phyloP scores from a whole-genome alignment of 2,329 filamentous ascomycete genomes.

The Dissoconium aciculare region DNA sequence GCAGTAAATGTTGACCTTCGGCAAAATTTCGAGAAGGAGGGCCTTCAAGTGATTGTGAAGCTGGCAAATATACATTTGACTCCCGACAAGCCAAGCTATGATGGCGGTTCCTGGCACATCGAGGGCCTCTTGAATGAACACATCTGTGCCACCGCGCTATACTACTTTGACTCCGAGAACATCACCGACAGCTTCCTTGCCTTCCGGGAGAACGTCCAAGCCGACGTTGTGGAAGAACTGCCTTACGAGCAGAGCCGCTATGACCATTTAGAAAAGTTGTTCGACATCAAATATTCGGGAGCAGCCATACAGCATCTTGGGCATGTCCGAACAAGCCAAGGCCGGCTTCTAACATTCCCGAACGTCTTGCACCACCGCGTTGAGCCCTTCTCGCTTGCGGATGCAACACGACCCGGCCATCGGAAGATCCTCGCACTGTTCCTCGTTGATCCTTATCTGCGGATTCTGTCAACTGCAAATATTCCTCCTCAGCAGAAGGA shows the following conservation, averaged over 20 bases:
- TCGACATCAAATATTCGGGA: slow-evolving; percentile 16
- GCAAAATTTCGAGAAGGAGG: slow-evolving; percentile 26
- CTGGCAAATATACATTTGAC: slow-evolving; percentile 45
- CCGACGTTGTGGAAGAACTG: slow-evolving; percentile 5
- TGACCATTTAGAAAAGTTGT: slow-evolving; percentile 16
- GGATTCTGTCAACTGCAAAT: slow-evolving; percentile 38
- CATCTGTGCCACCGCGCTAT: slow-evolving; percentile 48
- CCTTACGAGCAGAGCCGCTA: slow-evolving; percentile 12
- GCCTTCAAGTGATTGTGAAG: slow-evolving; percentile 50
- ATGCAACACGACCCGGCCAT: slow-evolving; percentile 39
- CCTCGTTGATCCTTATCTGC: slow-evolving; percentile 41
- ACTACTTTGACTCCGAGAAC: slow-evolving; percentile 48
- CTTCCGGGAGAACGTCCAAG: slow-evolving; percentile 30
- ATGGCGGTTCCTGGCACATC: slow-evolving; percentile 41
- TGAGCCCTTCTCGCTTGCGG: slow-evolving; percentile 34
- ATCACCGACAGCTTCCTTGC: slow-evolving; percentile 38
- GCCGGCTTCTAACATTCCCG: slow-evolving; percentile 42
- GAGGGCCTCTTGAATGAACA: slow-evolving; percentile 42
- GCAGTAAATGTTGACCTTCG: slow-evolving; percentile 11
- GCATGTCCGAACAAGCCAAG: slow-evolving; percentile 31
- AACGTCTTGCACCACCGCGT: slow-evolving; percentile 40
- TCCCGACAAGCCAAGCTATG: slow-evolving; percentile 41
- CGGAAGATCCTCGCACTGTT: slow-evolving; percentile 43
- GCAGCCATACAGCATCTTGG: slow-evolving; percentile 33
- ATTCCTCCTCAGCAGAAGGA: slow-evolving; percentile 37